These are phyloP conservation scores for Penicillium cataractarum DNA, from an alignment of 495 filamentous ascomycete genomes.

Conservation along the genomic window DNA sequence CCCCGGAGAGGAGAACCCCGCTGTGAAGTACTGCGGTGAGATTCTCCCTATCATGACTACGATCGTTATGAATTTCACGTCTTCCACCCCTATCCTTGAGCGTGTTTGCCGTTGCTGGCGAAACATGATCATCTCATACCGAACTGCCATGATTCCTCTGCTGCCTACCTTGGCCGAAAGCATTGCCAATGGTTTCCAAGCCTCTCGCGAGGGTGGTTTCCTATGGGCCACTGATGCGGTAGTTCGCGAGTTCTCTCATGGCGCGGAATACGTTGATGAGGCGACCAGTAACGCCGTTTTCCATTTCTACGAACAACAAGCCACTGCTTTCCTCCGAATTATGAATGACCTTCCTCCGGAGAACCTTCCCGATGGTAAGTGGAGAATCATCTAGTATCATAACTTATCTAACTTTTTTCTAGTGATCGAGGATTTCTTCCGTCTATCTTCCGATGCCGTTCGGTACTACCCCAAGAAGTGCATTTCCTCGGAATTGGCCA, in stretches of 20 bases:
- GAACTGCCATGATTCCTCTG: conserved; percentile 83
- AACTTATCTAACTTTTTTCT: neutral
- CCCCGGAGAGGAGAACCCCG: conserved; percentile 76
- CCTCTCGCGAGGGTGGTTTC: conserved; percentile 92
- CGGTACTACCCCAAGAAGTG: conserved; percentile 87
- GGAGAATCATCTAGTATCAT: neutral
- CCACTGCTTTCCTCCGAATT: conserved; percentile 80
- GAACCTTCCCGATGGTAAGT: conserved; percentile 81
- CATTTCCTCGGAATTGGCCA: conserved; percentile 74
- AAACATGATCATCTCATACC: conserved; percentile 93
- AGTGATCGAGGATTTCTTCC: conserved; percentile 99
- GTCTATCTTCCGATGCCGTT: conserved; percentile 83
- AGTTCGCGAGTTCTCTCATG: conserved; percentile 90
- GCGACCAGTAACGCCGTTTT: conserved; percentile 88
- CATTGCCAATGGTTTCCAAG: conserved; percentile 79
- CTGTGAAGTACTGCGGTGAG: conserved; percentile 93
- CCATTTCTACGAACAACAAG: conserved; percentile 91
- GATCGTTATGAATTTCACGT: conserved; percentile 82
- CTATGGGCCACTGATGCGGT: conserved; percentile 96
- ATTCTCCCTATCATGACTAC: conserved; percentile 84
- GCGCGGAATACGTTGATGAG: conserved; percentile 78
- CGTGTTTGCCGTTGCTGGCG: conserved; percentile 93
- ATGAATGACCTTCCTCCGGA: conserved; percentile 84
- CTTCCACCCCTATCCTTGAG: conserved; percentile 86
- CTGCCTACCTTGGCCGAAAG: conserved; percentile 85